Evolutionary conservation across 306 rosid species (phyloP).

Genomic region (Prunus mume): DNA sequence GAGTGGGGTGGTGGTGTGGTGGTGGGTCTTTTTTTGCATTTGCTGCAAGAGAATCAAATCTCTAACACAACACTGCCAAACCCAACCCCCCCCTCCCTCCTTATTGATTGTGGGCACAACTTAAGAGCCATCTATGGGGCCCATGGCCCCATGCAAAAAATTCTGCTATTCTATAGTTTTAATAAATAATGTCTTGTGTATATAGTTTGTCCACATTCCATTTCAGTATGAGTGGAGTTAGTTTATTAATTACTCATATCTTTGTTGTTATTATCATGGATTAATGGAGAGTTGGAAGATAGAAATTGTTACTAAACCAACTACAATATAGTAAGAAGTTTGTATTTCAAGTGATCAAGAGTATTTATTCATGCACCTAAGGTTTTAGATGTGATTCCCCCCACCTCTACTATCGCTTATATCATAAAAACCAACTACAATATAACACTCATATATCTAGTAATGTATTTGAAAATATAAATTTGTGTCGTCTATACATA

Average conservation of each 20-base stretch:
- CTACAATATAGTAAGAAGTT: no score
- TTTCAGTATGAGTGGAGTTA: background rate
- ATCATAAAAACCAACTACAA: no score
- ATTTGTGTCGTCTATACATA: no score
- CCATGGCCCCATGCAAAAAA: slow-evolving; percentile 25
- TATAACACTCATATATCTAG: no score
- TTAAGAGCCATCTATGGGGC: slow-evolving; percentile 27
- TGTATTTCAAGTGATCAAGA: no score
- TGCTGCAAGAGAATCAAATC: slow-evolving; percentile 45
- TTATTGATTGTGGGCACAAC: slow-evolving; percentile 45
- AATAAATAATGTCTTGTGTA: background rate
- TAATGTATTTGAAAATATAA: no score
- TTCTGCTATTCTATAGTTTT: background rate
- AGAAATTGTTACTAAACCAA: no score
- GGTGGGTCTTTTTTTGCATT: slow-evolving; percentile 38
- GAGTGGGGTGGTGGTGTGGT: slow-evolving; percentile 16
- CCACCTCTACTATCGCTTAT: no score
- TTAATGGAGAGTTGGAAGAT: background rate
- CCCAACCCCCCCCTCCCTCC: slow-evolving; percentile 23
- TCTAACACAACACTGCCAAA: slow-evolving; percentile 15
- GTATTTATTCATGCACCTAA: no score
- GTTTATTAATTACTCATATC: background rate
- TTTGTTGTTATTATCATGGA: background rate
- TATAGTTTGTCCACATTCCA: slow-evolving; percentile 7
- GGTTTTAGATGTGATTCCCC: no score